Conservation (phyloP, 2,329 filamentous ascomycete genomes). For the Colletotrichum sojae region DNA sequence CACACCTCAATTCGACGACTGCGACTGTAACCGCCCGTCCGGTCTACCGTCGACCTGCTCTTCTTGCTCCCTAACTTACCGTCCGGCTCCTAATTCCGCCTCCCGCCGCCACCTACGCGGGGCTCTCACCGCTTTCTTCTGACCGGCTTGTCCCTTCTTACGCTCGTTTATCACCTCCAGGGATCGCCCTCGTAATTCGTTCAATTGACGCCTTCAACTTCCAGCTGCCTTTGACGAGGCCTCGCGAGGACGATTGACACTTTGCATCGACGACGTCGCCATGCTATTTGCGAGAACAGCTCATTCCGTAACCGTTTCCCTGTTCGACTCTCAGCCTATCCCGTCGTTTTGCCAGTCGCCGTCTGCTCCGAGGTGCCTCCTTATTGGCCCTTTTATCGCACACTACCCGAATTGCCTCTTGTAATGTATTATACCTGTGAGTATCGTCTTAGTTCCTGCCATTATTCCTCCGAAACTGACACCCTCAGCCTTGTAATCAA, state of each 20-base stretch:
- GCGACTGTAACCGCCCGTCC: conserved; percentile 20
- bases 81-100: conserved; percentile 20
- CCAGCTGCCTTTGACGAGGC: conserved; percentile 18
- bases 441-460: background rate
- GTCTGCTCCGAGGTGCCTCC: conserved; percentile 1
- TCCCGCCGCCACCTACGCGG: conserved; percentile 24
- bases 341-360: conserved; percentile 28
- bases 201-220: conserved; percentile 19
- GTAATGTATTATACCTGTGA: conserved; percentile 37
- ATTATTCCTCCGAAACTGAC: background rate
- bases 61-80: background rate
- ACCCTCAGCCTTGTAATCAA: conserved; percentile 18
- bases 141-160: conserved; percentile 37
- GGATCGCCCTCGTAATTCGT: conserved; percentile 36
- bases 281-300: conserved; percentile 38
- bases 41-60: background rate
- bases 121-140: conserved; percentile 35
- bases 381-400: conserved; percentile 7
- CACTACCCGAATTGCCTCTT: background rate
- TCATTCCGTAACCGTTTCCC: conserved; percentile 2
- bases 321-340: conserved; percentile 19
- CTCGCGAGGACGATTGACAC: conserved; percentile 7
- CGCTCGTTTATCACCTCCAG: conserved; percentile 38
- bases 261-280: conserved; percentile 18
- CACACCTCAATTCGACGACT: conserved; percentile 13